phyloP scores from a whole-genome alignment of 177 flowering plant genomes.

The Telopea speciosissima region DNA sequence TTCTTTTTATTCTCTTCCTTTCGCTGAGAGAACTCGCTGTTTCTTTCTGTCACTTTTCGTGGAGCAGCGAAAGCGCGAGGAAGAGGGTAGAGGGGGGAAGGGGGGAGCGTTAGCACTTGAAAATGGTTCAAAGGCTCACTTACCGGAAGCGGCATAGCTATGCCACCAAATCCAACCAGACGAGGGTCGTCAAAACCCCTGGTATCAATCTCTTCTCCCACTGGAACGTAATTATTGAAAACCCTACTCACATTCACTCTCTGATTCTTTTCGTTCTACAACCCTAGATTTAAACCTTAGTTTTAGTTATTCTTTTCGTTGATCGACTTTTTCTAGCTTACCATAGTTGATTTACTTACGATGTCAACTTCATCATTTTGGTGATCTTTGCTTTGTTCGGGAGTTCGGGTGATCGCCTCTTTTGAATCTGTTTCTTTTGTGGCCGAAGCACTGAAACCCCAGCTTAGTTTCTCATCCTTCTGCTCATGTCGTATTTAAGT shows the following conservation, averaged over 20 bases:
- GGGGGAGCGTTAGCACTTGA: not conserved
- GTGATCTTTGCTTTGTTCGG: too few relatives aligned
- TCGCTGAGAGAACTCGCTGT: not conserved
- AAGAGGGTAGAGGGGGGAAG: too few relatives aligned
- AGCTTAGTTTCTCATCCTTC: not conserved
- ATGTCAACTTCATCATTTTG: too few relatives aligned
- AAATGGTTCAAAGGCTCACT: slow-evolving; percentile 54
- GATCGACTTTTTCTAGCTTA: too few relatives aligned
- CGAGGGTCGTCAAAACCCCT: slow-evolving; percentile 35
- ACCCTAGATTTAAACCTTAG: too few relatives aligned
- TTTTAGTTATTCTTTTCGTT: too few relatives aligned
- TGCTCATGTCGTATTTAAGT: not conserved
- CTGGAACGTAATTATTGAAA: not conserved
- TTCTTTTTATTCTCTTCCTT: slow-evolving; percentile 1
- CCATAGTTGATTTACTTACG: too few relatives aligned
- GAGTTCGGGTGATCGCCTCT: too few relatives aligned
- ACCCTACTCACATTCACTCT: too few relatives aligned
- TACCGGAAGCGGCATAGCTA: slow-evolving; percentile 55
- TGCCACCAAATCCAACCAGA: slow-evolving; percentile 58
- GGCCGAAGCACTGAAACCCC: too few relatives aligned
- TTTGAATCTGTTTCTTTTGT: not conserved
- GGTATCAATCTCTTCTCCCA: slow-evolving; percentile 5
- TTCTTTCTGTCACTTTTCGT: not conserved
- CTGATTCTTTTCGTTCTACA: too few relatives aligned
- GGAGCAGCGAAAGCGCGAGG: too few relatives aligned